Base-by-base conservation (phyloP, 75 land plant genomes). In the Cunninghamia lanceolata region DNA sequence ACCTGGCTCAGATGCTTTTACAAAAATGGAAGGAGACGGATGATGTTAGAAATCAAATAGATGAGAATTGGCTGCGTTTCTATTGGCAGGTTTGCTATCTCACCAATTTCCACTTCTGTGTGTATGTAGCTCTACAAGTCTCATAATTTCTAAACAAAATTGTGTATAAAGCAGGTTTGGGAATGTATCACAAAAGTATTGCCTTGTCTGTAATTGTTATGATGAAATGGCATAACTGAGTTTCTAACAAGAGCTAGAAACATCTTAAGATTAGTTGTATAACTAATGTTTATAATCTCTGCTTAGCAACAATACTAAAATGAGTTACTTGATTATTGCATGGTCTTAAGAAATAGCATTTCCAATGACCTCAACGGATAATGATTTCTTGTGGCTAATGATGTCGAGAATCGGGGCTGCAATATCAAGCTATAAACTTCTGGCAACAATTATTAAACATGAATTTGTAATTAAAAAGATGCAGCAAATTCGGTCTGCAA, bases 51-150 rank as follows among this genome's bases (percentile, higher is more conserved):
- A 71, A 80, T 46, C 82, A 91, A 19, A 89, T 94, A 56, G 97
- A 98, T 90, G 96, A 98, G 89, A 95, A 95, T 76, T 98, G 99
- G 99, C 89, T 98, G 53, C 93, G 99, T 39, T 94, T 94, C 86
- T 95, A 96, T 82, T 98, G 99, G 99, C 95, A 94, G 99, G 99
- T 98, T 78, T 54, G 43, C 2, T 32, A 83, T 46, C 53, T 42
- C 14, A 34, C 35, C 15, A 32, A 50, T 34, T 21, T 84, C 66
- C 36, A 7, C 32, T 28, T 34, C 40, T 43, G 4, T 32, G 39
- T 45, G 32, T 45, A 1, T 79, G 54, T 13, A 3, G 19, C 32
- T 66, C 28, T 85, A 25, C 73, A 36, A 35, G 82, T 80, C 32
- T 45, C 50, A n/a, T 80, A 50, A 28, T 4, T 43, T 45, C n/a